Evolutionary conservation across 768 basidiomycete genomes (phyloP).

Genomic region (Lanmaoa pseudosensibilis): DNA sequence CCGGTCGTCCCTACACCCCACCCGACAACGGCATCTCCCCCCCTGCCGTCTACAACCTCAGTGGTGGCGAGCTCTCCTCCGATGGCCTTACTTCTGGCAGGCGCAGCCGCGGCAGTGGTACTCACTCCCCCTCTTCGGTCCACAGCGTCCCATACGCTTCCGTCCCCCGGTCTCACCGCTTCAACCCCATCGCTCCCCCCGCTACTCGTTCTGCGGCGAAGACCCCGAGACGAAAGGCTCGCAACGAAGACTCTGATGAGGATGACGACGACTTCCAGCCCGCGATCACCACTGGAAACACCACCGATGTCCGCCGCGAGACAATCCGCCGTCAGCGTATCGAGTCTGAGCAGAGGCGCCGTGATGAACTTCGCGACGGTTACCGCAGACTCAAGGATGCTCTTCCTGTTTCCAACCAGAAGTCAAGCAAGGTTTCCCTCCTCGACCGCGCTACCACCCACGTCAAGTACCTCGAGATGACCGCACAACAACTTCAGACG

Average conservation of each 20-base stretch:
- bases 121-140: slow-evolving; percentile 49
- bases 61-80: slow-evolving; percentile 71
- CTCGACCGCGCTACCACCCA: slow-evolving; percentile 87
- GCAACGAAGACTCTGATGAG: slow-evolving; percentile 71
- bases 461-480: slow-evolving; percentile 83
- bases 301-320: slow-evolving; percentile 77
- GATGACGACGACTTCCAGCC: slow-evolving; percentile 76
- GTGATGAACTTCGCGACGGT: slow-evolving; percentile 91
- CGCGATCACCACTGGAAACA: slow-evolving; percentile 39
- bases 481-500: slow-evolving; percentile 71
- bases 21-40: slow-evolving; percentile 67
- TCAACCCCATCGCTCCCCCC: slow-evolving; percentile 65
- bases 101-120: slow-evolving; percentile 70
- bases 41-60: slow-evolving; percentile 69
- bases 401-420: slow-evolving; percentile 87
- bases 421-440: slow-evolving; percentile 88
- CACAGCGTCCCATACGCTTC: slow-evolving; percentile 55
- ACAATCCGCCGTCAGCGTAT: slow-evolving; percentile 90
- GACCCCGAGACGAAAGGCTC: slow-evolving; percentile 44
- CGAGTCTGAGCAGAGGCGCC: slow-evolving; percentile 89
- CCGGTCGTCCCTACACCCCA: slow-evolving; percentile 69
- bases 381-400: slow-evolving; percentile 89
- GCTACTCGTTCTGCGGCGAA: slow-evolving; percentile 54
- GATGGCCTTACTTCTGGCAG: slow-evolving; percentile 65
- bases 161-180: slow-evolving; percentile 74